Percentiles rank a stretch among this genome's conserved stretches.
Conservation (phyloP, 2,329 filamentous ascomycete species). For the Epichloe hybrida region DNA sequence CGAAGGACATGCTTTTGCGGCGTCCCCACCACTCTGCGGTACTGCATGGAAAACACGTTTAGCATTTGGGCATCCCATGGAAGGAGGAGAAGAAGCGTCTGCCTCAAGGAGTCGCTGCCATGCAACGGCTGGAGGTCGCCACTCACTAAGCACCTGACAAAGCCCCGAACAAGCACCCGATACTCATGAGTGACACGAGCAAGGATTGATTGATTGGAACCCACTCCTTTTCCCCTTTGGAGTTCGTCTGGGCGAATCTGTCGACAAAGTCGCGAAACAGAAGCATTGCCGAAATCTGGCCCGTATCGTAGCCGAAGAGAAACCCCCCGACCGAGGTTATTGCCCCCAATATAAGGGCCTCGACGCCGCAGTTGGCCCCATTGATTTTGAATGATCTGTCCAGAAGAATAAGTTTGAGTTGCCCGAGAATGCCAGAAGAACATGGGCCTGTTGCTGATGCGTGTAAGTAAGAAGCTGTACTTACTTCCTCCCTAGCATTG, state of each 20-base stretch:
- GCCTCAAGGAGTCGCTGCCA: neutral
- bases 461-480: neutral
- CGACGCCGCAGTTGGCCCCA: constrained; percentile 27
- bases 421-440: neutral
- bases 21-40: constrained; percentile 46
- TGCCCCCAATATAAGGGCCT: constrained; percentile 31
- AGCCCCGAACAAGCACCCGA: constrained; percentile 41
- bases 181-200: constrained; percentile 42
- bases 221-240: constrained; percentile 26
- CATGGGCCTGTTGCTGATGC: neutral
- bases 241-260: constrained; percentile 37
- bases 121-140: neutral
- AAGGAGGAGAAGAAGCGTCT: neutral
- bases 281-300: constrained; percentile 40
- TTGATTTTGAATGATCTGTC: constrained; percentile 27
- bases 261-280: constrained; percentile 38
- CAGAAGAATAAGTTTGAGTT: neutral
- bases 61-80: neutral
- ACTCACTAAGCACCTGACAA: constrained; percentile 34
- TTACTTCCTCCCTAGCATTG: constrained; percentile 3
- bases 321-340: constrained; percentile 46
- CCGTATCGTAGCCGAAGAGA: constrained; percentile 51
- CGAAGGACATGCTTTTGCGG: constrained; percentile 38
- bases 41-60: constrained; percentile 8
- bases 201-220: constrained; percentile 32